Evolutionary conservation across 2,329 filamentous ascomycete species (phyloP), one percentile per base, ranked within the genome.

Genomic region (Pseudopithomyces chartarum): DNA sequence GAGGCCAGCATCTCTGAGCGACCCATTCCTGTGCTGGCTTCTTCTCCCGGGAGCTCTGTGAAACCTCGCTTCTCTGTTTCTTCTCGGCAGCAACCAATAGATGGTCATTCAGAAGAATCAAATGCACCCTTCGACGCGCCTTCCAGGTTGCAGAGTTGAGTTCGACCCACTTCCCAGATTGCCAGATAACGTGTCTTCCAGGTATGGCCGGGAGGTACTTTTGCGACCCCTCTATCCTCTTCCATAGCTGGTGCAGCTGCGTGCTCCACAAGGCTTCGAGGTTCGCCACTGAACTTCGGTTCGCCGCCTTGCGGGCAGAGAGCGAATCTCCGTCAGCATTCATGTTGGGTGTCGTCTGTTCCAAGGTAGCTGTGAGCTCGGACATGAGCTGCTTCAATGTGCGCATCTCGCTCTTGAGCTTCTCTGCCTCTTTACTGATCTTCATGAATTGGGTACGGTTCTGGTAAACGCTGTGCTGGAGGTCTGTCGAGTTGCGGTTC

Each of bases 391-490:
- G 91, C 43, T 91, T 87, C 32, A 99, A 84, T 6, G 91, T 91
- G 51, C 91, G 87, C 95, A 99, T 98, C 76, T 99, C 95, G 54
- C 87, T 87, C 78, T 98, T 98, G 56, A 99, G 86, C 79, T 97
- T 97, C 78, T 99, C 95, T 1, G 96, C 95, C 79, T 99, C 95
- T 78, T 98, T 97, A 74, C 93, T 97, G 76, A 99, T 98, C 77
- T 96, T 96, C 82, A 99, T 98, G 73, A 99, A 99, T 70, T 98
- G 95, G 0, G 92, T 96, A 47, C 95, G 88, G 76, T 99, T 99
- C 76, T 97, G 93, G 77, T 96, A 94, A 49, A 99, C 90, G 77
- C 93, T 98, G 71, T 96, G 91, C 76, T 98, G 94, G 20, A 99
- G 82, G 66, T 98, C 93, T 47, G 87, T 84, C 5, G 90, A 89